Evolutionary conservation across 2,329 filamentous ascomycete genomes (phyloP), one percentile per base, ranked within the genome.

Genomic region (Decorospora gaudefroyi): DNA sequence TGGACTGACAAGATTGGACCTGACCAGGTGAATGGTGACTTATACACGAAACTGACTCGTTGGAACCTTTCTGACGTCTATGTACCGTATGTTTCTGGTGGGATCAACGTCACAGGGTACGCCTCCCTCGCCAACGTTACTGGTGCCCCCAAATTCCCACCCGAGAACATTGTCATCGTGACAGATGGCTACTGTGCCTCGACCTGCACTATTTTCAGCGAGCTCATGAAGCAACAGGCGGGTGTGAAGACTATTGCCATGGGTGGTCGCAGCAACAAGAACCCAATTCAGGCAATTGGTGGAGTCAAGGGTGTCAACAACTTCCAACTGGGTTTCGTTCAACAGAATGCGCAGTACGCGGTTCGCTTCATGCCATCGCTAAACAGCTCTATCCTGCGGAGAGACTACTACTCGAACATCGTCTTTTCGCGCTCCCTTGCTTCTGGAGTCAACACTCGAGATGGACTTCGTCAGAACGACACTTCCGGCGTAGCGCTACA

Each of bases 131-230:
- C 65, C 44, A 73, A 76, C 31, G 82, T 59, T 76, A 73, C 71
- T 4, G 56, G 67, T 51, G 13, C 49, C 39, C 47, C 72, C 36
- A 80, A 78, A 3, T 86, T 85, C 62, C 71, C 72, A 7, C 66
- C 81, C 3, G 78, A 83, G 29, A 66, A 72, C 51, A 69, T 73
- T 19, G 72, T 82, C 34, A 59, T 82, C 17, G 64, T 84, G n/a
- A 76, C 78, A 37, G 81, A 84, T 55, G 81, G 80, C 22, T 75
- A 77, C 54, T 84, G 81, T 61, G 77, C 77, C 15, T 82, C 79
- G 1, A 79, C 80, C 2, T 84, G 81, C 66, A 76, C 78, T 3
- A 69, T 82, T 3, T 81, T 82, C 49, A 73, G 74, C 8, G 78
- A 83, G 51, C 74, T 83, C 54, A 69, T 83, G 55, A 74, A 74